phyloP scores from a whole-genome alignment of 2,329 filamentous ascomycete species.

The Nothomitra cinnamomea region DNA sequence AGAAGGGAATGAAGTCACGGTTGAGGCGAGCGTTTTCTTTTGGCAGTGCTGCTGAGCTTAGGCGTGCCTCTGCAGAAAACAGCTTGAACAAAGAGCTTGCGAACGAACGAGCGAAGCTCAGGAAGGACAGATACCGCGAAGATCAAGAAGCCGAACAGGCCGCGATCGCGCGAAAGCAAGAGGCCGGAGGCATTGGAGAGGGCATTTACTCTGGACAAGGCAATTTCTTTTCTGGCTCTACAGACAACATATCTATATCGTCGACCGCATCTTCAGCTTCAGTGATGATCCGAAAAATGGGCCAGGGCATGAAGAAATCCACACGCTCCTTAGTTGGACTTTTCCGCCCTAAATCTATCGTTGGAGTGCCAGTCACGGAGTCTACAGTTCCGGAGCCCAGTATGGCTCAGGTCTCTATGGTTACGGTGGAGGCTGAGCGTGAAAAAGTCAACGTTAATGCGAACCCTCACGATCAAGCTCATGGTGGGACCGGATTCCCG shows the following conservation, averaged over 20 bases:
- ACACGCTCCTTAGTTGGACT: slow-evolving; percentile 80
- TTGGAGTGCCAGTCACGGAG: slow-evolving; percentile 51
- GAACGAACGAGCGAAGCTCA: slow-evolving; percentile 38
- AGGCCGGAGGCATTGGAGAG: slow-evolving; percentile 78
- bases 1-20: slow-evolving; percentile 69
- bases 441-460: slow-evolving; percentile 65
- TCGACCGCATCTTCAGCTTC: slow-evolving; percentile 82
- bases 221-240: slow-evolving; percentile 75
- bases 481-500: slow-evolving; percentile 65
- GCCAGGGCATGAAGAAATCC: slow-evolving; percentile 91
- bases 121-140: slow-evolving; percentile 47
- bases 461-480: slow-evolving; percentile 47
- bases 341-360: slow-evolving; percentile 84
- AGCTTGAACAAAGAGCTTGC: slow-evolving; percentile 26
- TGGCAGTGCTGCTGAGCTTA: slow-evolving; percentile 81
- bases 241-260: slow-evolving; percentile 83
- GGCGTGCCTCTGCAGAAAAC: slow-evolving; percentile 53
- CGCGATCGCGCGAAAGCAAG: slow-evolving; percentile 80
- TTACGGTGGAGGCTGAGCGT: slow-evolving; percentile 86
- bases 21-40: slow-evolving; percentile 90
- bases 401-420: slow-evolving; percentile 79
- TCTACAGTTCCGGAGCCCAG: slow-evolving; percentile 45
- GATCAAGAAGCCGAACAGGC: slow-evolving; percentile 75
- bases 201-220: slow-evolving; percentile 83
- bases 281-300: slow-evolving; percentile 96